Evolutionary conservation across 2,329 filamentous ascomycete species (phyloP), one percentile per base, ranked within the genome.

Genomic region (Xylariaceae sp.): DNA sequence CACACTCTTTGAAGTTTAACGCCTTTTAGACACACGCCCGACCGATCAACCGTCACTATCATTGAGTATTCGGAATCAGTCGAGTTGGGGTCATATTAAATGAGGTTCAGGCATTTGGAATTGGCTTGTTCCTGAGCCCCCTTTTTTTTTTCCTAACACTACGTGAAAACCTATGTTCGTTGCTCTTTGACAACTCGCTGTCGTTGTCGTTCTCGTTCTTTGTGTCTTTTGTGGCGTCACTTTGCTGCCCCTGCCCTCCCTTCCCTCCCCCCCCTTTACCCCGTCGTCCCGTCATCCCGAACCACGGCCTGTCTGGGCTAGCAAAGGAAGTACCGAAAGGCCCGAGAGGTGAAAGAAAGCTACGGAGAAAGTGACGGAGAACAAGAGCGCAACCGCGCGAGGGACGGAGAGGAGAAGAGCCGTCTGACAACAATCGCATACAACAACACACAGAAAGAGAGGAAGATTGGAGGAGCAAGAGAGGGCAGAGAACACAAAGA

Each of bases 11-110:
- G 51, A 44, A 50, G 42, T 46, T 47, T 11, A 11, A 42, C 44
- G 51, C 29, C 50, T 51, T 59, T 49, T 49, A 35, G 34, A 47
- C 43, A 50, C 42, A 52, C 50, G 47, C 39, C 56, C 53, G 34
- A 30, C 7, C 29, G 43, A 44, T 47, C 53, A 47, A 49, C 46
- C 50, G 43, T 45, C 40, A 9, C 45, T 40, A 35, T 47, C 39
- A n/a, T 45, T 42, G 48, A 32, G 45, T 31, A n/a, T 37, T 19
- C 48, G 35, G 41, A 32, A 32, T 34, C 37, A 3, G 32, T 34
- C 47, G 54, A 47, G 53, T 50, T 51, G 51, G 19, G n/a, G 42
- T 34, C 47, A 26, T 34, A 37, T 40, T 42, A 29, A 48, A 43
- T 41, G 50, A 42, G 39, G 40, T 50, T 35, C 27, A 27, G 35